A percentile compares a stretch with the other conserved stretches of the same genome.
Conservation (phyloP, 306 rosid species). For the Prunus dulcis region DNA sequence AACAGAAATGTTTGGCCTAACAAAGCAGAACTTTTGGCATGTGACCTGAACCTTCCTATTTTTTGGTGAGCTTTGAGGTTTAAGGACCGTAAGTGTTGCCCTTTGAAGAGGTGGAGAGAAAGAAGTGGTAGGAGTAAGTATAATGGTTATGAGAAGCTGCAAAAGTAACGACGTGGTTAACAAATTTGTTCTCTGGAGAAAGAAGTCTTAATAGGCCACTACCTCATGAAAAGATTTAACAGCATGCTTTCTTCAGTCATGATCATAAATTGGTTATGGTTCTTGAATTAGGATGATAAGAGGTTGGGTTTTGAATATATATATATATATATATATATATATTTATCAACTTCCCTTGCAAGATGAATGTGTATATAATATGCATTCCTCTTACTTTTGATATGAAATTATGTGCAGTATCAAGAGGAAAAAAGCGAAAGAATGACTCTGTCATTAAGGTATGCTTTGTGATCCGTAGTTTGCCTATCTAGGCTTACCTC, state of each 20-base stretch:
- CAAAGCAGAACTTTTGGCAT: not conserved
- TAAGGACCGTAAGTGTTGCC: not conserved
- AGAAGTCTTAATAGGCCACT: not conserved
- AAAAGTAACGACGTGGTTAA: not conserved
- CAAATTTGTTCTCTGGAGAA: not conserved
- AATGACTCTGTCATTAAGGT: conserved; percentile 57
- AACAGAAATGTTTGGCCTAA: conserved; percentile 3
- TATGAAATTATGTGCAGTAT: conserved; percentile 51
- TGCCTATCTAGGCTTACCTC: not conserved
- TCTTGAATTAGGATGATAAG: conserved; percentile 4
- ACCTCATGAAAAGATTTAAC: not conserved
- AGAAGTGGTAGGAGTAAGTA: not conserved
- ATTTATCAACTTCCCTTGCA: not conserved
- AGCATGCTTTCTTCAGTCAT: not conserved
- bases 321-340: not conserved
- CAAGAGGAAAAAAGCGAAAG: conserved; percentile 64
- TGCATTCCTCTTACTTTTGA: not conserved
- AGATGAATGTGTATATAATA: not conserved
- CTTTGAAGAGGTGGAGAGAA: conserved; percentile 8
- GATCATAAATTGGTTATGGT: conserved; percentile 1
- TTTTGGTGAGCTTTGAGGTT: not conserved
- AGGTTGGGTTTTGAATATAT: not conserved
- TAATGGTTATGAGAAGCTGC: not conserved
- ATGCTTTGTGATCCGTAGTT: conserved; percentile 18
- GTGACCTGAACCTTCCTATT: not conserved